Conservation (phyloP, 1,139 yeast genomes). For the Yamadazyma friedrichii region DNA sequence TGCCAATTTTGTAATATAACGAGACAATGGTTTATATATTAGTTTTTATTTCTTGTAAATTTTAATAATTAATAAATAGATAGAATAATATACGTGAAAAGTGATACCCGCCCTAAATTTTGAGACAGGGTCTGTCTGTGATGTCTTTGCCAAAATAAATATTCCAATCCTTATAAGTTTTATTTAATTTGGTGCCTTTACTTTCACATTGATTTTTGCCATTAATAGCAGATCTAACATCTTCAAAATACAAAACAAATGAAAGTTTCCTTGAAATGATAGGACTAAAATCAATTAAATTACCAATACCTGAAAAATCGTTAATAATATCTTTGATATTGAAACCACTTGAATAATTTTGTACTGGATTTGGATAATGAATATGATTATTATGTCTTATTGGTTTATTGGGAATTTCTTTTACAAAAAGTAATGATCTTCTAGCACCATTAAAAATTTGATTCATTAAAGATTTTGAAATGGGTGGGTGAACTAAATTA, state of each 20-base stretch:
- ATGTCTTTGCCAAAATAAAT: constrained; percentile 69
- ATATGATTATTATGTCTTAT: constrained; percentile 11
- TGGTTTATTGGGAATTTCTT: constrained; percentile 25
- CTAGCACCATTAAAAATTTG: constrained; percentile 30
- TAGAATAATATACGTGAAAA: background rate
- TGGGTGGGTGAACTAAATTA: constrained; percentile 27
- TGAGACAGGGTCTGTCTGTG: constrained; percentile 47
- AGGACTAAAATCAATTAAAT: constrained; percentile 62
- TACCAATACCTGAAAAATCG: constrained; percentile 61
- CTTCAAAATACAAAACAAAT: constrained; percentile 60
- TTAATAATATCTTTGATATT: constrained; percentile 30
- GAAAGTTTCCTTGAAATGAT: constrained; percentile 65
- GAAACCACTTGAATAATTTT: constrained; percentile 30
- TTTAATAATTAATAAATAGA: background rate
- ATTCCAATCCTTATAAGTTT: constrained; percentile 60
- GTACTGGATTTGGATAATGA: constrained; percentile 33
- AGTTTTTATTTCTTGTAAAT: too few species aligned
- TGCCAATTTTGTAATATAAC: constrained; percentile 16
- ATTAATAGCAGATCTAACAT: constrained; percentile 60
- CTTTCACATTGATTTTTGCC: constrained; percentile 51
- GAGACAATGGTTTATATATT: background rate
- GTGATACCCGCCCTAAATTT: background rate
- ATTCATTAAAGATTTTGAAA: constrained; percentile 30
- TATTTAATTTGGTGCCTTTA: constrained; percentile 34
- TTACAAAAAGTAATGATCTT: constrained; percentile 33